These are phyloP conservation scores for Lactifluus piperatus DNA, from an alignment of 768 basidiomycete genomes.

Conservation along the genomic window DNA sequence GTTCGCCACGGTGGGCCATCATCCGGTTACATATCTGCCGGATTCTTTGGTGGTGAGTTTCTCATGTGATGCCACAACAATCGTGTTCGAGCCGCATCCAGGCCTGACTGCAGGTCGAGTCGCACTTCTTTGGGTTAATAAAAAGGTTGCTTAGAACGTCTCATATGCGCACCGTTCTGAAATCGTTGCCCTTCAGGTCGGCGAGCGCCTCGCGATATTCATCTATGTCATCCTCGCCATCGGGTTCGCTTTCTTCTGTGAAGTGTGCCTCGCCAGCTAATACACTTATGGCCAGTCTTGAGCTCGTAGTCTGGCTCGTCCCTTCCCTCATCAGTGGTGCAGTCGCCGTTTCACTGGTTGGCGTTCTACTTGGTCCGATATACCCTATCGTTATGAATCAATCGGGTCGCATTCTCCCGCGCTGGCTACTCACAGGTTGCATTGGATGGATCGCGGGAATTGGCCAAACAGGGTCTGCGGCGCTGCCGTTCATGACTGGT, in stretches of 20 bases:
- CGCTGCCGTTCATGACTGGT: slow-evolving; percentile 45
- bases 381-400: slow-evolving; percentile 38
- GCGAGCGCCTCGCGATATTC: slow-evolving; percentile 31
- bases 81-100: slow-evolving; percentile 9
- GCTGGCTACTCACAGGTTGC: slow-evolving; percentile 32
- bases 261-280: background rate
- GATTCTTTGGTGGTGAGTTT: slow-evolving; percentile 37
- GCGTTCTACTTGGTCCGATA: slow-evolving; percentile 42
- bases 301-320: slow-evolving; percentile 50
- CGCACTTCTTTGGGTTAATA: slow-evolving; percentile 42
- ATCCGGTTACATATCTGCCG: slow-evolving; percentile 43
- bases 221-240: slow-evolving; percentile 32
- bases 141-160: slow-evolving; percentile 27
- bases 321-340: slow-evolving; percentile 46
- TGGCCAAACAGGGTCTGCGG: slow-evolving; percentile 42
- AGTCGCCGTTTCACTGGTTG: slow-evolving; percentile 45
- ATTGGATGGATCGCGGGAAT: slow-evolving; percentile 48
- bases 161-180: too few species aligned
- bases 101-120: slow-evolving; percentile 47
- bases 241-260: slow-evolving; percentile 24
- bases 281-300: slow-evolving; percentile 30
- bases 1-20: slow-evolving; percentile 38
- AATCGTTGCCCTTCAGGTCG: slow-evolving; percentile 24
- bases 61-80: background rate
- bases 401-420: slow-evolving; percentile 35